Percentiles rank a stretch among this genome's conserved stretches.
phyloP scores from a whole-genome alignment of 2,329 filamentous ascomycete species.

The Thermoascus crustaceus region DNA sequence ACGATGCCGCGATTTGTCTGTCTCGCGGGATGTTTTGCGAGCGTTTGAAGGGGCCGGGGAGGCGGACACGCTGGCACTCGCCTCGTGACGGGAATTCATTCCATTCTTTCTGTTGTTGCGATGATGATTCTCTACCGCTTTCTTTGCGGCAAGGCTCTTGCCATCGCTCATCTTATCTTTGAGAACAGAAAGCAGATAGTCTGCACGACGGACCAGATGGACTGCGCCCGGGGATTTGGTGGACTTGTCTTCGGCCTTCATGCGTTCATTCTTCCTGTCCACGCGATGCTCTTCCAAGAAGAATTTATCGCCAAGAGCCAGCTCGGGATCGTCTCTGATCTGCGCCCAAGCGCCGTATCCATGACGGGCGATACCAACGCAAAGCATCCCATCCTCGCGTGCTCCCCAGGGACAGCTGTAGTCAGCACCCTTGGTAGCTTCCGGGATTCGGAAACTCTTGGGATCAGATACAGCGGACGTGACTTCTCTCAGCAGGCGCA shows the following conservation, averaged over 20 bases:
- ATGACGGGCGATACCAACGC: slow-evolving; percentile 84
- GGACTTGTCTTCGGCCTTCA: slow-evolving; percentile 48
- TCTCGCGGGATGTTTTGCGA: slow-evolving; percentile 36
- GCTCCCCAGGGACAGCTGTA: slow-evolving; percentile 91
- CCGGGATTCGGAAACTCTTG: slow-evolving; percentile 73
- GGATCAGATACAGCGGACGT: slow-evolving; percentile 59
- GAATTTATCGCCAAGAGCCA: slow-evolving; percentile 81
- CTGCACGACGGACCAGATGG: slow-evolving; percentile 86
- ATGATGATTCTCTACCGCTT: slow-evolving; percentile 83
- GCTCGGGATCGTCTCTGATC: slow-evolving; percentile 83
- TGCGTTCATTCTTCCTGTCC: slow-evolving; percentile 88
- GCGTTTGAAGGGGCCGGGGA: slow-evolving; percentile 37
- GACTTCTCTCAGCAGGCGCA: slow-evolving; percentile 72
- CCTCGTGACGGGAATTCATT: slow-evolving; percentile 21
- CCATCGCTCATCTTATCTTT: slow-evolving; percentile 74
- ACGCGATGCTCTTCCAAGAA: slow-evolving; percentile 98
- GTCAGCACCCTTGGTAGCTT: slow-evolving; percentile 84
- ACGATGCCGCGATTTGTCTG: slow-evolving; percentile 34
- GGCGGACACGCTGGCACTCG: slow-evolving; percentile 34
- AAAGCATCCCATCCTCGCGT: slow-evolving; percentile 93
- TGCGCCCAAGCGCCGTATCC: slow-evolving; percentile 93
- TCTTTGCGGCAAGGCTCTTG: slow-evolving; percentile 56
- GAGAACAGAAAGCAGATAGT: slow-evolving; percentile 91
- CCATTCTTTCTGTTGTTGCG: slow-evolving; percentile 76
- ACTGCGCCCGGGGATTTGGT: slow-evolving; percentile 90